Evolutionary conservation across 345 rosid species (phyloP), one percentile per base, ranked within the genome.

Genomic region (Chamaenerion angustifolium): DNA sequence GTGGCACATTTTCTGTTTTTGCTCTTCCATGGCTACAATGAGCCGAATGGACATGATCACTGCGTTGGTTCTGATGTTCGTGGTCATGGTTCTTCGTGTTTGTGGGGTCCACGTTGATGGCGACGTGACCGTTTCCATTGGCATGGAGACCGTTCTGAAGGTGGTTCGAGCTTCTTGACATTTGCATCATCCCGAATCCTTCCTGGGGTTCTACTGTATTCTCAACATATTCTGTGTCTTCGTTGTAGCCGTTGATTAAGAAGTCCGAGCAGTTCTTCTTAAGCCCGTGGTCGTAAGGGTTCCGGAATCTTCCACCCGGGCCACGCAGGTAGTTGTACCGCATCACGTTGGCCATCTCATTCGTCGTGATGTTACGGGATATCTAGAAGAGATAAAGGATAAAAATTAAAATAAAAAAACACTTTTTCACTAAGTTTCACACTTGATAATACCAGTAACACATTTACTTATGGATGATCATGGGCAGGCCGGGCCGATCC

Each of bases 271-370:
- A 88, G 66, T 92, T 92, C 76, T 69, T 82, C 64, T 37, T 66
- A 61, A 77, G 70, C 4, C 98, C 98, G 31, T 72, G 88, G 64
- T 92, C 98, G 37, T 80, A 92, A 1, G 98, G 94, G 60, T 92
- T 92, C 68, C 94, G 79, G 74, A 92, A 88, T 56, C 71, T 76
- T 54, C 98, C 96, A n/a, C 82, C 80, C 16, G 90, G 77, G 43
- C 90, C 90, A 67, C 76, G 80, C 9, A 92, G 86, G 76, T 92
- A 88, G 78, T 85, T 84, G 61, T 88, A 92, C 9, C 96, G 94
- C 74, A 84, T 52, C 19, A 69, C 74, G 42, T 92, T 92, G 50
- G 95, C 96, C 89, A 88, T 82, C 77, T 92, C 98, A 58, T 92
- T 87, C 21, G 98, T 84, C 54, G 96, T 92, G 70, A 92, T 76